Conservation (phyloP, 2,329 filamentous ascomycete genomes). For the Fusarium nematophilum region DNA sequence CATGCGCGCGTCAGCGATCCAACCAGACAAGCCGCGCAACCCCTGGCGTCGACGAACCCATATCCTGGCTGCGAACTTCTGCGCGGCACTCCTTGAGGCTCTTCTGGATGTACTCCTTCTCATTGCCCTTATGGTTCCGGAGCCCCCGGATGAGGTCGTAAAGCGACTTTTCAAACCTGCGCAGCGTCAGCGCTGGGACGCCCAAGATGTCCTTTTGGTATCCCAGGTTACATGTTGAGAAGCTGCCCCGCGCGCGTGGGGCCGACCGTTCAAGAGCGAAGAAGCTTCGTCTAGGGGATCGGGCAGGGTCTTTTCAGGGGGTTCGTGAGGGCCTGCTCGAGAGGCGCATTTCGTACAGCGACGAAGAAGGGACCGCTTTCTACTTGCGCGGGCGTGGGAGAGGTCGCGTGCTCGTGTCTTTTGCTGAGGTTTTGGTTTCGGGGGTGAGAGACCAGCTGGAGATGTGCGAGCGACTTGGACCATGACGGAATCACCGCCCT, state of each 20-base stretch:
- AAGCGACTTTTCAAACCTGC: conserved; percentile 98
- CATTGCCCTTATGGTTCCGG: conserved; percentile 93
- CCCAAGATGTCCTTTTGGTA: not conserved
- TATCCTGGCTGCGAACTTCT: conserved; percentile 92
- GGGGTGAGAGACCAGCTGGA: conserved; percentile 17
- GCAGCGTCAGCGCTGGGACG: conserved; percentile 35
- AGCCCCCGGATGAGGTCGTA: conserved; percentile 98
- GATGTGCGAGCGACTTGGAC: conserved; percentile 8
- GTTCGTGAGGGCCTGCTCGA: conserved; percentile 23
- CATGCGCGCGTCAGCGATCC: conserved; percentile 23
- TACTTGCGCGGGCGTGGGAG: conserved; percentile 3
- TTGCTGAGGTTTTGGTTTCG: conserved; percentile 6
- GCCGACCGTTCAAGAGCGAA: conserved; percentile 31
- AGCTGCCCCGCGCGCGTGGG: conserved; percentile 46
- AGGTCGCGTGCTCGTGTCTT: conserved; percentile 24
- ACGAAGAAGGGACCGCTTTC: not conserved
- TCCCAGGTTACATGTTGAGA: conserved; percentile 42
- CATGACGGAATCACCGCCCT: conserved; percentile 44
- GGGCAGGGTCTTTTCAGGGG: conserved; percentile 36
- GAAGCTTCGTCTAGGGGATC: conserved; percentile 28
- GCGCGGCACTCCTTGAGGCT: conserved; percentile 94
- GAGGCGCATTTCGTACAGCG: conserved; percentile 39
- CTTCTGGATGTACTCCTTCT: conserved; percentile 94
- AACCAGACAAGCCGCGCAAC: not conserved
- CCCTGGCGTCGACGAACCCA: conserved; percentile 69